These are phyloP conservation scores for Calycina herbarum DNA, from an alignment of 2,329 filamentous ascomycete genomes.

Conservation along the genomic window DNA sequence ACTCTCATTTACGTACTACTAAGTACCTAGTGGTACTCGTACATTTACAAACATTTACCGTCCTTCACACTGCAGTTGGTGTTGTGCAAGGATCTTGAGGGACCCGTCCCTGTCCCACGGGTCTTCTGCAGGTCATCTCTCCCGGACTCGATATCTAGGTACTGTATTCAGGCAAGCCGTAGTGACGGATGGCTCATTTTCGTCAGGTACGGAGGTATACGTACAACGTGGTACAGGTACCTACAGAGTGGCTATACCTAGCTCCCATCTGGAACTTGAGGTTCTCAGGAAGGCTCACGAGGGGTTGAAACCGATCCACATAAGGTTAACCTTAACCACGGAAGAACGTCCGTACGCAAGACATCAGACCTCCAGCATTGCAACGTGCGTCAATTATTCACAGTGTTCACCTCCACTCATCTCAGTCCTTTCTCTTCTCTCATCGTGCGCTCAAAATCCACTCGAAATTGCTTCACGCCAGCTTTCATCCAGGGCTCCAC, in stretches of 20 bases:
- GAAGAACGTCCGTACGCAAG: conserved; percentile 1
- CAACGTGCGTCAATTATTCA: not conserved
- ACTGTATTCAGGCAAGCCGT: not conserved
- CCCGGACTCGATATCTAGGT: not conserved
- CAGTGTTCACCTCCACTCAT: not conserved
- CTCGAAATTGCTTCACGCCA: not conserved
- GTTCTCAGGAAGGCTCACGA: not conserved
- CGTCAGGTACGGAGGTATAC: not conserved
- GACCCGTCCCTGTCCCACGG: not conserved
- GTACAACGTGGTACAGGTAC: not conserved
- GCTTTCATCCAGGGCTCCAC: not conserved
- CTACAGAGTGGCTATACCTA: not conserved
- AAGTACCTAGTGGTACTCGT: not conserved
- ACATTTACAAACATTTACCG: not conserved
- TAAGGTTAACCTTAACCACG: conserved; percentile 1
- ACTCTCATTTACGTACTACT: not conserved
- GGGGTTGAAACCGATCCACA: conserved; percentile 5
- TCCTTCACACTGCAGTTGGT: not conserved
- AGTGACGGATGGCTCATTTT: not conserved
- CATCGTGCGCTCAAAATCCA: not conserved
- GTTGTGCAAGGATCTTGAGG: not conserved
- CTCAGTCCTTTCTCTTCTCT: not conserved
- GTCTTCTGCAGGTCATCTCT: not conserved
- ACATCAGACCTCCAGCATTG: not conserved
- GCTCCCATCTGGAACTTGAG: not conserved